A percentile compares a stretch with the other conserved stretches of the same genome.
These are phyloP conservation scores for Oleoguttula mirabilis DNA, from an alignment of 495 filamentous ascomycete genomes.

Conservation along the genomic window DNA sequence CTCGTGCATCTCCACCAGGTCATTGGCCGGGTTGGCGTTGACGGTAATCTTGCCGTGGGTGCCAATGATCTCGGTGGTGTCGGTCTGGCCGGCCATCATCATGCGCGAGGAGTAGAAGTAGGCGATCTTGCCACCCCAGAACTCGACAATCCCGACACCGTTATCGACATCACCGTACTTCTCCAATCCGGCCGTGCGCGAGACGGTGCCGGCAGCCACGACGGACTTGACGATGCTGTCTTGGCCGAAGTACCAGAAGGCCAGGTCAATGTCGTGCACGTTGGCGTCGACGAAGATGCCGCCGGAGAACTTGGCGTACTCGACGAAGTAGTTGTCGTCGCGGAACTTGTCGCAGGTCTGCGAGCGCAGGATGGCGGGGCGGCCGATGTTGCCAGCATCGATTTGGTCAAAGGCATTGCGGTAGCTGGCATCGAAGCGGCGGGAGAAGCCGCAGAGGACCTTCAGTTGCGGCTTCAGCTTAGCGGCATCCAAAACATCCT, in stretches of 20 bases:
- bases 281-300: slow-evolving; percentile 40
- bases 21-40: slow-evolving; percentile 41
- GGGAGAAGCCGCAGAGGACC: slow-evolving; percentile 34
- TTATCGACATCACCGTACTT: slow-evolving; percentile 51
- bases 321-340: slow-evolving; percentile 36
- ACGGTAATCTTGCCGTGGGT: slow-evolving; percentile 48
- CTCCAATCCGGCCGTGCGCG: slow-evolving; percentile 47
- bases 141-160: slow-evolving; percentile 51
- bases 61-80: slow-evolving; percentile 52
- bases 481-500: slow-evolving; percentile 30
- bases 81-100: slow-evolving; percentile 54
- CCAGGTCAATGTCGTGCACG: slow-evolving; percentile 40
- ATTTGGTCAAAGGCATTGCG: slow-evolving; percentile 25
- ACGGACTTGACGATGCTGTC: slow-evolving; percentile 35
- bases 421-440: slow-evolving; percentile 34
- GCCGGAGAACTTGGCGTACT: slow-evolving; percentile 33
- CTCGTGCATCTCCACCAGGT: slow-evolving; percentile 43
- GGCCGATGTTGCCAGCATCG: slow-evolving; percentile 27
- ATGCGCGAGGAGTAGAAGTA: slow-evolving; percentile 49
- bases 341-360: slow-evolving; percentile 36
- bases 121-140: slow-evolving; percentile 47
- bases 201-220: slow-evolving; percentile 43
- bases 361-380: slow-evolving; percentile 34
- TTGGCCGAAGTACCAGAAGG: slow-evolving; percentile 34
- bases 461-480: slow-evolving; percentile 28